Evolutionary conservation across 2,329 filamentous ascomycete species (phyloP).

Genomic region (Aspergillus sp.): DNA sequence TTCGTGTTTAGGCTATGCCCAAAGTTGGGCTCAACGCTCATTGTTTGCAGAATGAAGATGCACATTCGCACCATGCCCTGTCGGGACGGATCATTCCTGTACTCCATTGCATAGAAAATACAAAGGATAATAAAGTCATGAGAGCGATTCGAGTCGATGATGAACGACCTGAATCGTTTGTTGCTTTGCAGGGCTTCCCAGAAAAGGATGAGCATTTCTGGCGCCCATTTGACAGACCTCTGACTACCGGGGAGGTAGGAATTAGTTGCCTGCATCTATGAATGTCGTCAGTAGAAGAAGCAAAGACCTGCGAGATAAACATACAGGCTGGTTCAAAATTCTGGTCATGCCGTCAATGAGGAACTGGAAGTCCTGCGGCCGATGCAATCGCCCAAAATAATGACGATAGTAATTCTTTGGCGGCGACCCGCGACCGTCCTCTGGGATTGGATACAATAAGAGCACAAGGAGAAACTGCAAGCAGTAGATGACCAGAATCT

Average conservation of each 20-base stretch:
- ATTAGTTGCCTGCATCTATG: constrained; percentile 66
- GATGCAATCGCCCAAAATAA: constrained; percentile 79
- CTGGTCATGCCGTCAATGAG: constrained; percentile 89
- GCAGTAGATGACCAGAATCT: constrained; percentile 83
- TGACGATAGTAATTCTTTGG: constrained; percentile 91
- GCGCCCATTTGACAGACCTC: constrained; percentile 71
- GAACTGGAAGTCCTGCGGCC: constrained; percentile 95
- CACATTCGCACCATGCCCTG: constrained; percentile 95
- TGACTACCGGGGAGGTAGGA: constrained; percentile 84
- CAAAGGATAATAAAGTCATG: constrained; percentile 89
- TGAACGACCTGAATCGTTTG: constrained; percentile 90
- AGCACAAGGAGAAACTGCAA: constrained; percentile 81
- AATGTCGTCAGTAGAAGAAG: constrained; percentile 6
- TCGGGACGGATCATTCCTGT: constrained; percentile 74
- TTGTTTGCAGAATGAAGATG: constrained; percentile 87
- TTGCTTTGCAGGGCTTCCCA: constrained; percentile 98
- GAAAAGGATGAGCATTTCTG: constrained; percentile 93
- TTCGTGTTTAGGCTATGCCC: constrained; percentile 79
- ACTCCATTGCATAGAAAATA: constrained; percentile 85
- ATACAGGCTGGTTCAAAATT: constrained; percentile 74
- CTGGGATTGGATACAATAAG: constrained; percentile 78
- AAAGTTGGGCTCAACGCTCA: constrained; percentile 88
- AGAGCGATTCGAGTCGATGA: constrained; percentile 87
- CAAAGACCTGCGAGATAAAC: constrained; percentile 4
- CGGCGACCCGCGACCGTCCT: constrained; percentile 53